phyloP scores from a whole-genome alignment of 345 rosid species.

The Triadica sebifera region DNA sequence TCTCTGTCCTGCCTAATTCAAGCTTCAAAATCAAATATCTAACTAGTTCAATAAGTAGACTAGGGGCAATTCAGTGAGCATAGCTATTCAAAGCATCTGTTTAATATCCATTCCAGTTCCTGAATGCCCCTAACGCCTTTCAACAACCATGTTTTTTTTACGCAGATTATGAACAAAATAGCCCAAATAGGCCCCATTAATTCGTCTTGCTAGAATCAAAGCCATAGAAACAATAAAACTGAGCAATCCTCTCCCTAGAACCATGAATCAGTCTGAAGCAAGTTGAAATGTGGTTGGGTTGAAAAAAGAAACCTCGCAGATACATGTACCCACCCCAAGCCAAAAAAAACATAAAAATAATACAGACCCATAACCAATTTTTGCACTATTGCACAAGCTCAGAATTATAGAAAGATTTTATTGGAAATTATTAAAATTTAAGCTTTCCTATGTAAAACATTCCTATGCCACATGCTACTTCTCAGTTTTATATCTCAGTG shows the following conservation, averaged over 20 bases:
- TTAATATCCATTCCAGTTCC: neutral
- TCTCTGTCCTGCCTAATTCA: neutral
- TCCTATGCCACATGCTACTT: neutral
- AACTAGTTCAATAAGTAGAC: neutral
- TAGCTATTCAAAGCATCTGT: neutral
- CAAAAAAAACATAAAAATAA: neutral
- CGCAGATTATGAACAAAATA: neutral
- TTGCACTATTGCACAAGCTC: neutral
- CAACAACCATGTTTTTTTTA: neutral
- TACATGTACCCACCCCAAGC: neutral
- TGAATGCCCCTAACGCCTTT: neutral
- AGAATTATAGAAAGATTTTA: neutral
- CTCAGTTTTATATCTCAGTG: slow-evolving; percentile 13
- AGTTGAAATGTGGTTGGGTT: neutral
- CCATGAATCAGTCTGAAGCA: neutral
- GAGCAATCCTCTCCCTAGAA: neutral
- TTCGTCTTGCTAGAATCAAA: neutral
- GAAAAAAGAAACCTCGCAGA: slow-evolving; percentile 2
- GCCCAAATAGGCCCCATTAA: neutral
- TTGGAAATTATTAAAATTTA: neutral
- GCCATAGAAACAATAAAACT: neutral
- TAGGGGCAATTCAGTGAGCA: neutral
- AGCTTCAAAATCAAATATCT: neutral
- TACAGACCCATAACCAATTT: neutral
- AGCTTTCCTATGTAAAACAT: neutral